Conservation (phyloP, 257 asterid genomes). For the Ajuga chamaepitys region DNA sequence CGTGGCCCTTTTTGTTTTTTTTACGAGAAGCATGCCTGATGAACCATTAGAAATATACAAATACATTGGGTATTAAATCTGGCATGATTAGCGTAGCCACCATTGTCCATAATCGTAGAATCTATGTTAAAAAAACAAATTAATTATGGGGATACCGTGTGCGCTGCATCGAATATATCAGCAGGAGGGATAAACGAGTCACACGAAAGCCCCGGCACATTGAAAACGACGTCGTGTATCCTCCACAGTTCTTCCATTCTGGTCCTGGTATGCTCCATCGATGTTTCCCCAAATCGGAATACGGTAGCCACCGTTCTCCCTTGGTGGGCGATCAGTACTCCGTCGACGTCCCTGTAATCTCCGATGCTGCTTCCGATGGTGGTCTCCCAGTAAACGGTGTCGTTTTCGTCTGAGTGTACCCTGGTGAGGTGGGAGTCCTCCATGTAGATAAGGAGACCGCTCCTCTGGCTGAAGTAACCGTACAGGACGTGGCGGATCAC, state of each 20-base stretch:
- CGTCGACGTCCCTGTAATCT: conserved; percentile 65
- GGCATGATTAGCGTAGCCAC: neutral
- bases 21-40: too few species aligned
- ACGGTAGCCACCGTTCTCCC: conserved; percentile 78
- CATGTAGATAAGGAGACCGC: conserved; percentile 73
- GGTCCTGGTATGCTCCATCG: conserved; percentile 52
- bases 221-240: conserved; percentile 62
- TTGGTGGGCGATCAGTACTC: conserved; percentile 56
- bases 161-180: conserved; percentile 31
- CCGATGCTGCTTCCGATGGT: conserved; percentile 70
- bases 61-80: neutral
- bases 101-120: neutral
- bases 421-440: conserved; percentile 81
- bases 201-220: conserved; percentile 55
- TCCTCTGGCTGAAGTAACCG: conserved; percentile 85
- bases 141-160: conserved; percentile 24
- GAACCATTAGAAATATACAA: conserved; percentile 12
- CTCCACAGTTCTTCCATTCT: conserved; percentile 66
- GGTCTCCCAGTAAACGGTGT: conserved; percentile 79
- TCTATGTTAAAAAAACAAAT: neutral
- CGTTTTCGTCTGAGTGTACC: conserved; percentile 42
- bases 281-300: conserved; percentile 66
- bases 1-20: too few species aligned
- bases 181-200: conserved; percentile 78
- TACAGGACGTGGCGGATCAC: conserved; percentile 74